Percentiles rank a stretch among this genome's conserved stretches.
Evolutionary conservation across 192 early-diverging fungal species (phyloP).

Genomic region (Blastocladiella britannica): DNA sequence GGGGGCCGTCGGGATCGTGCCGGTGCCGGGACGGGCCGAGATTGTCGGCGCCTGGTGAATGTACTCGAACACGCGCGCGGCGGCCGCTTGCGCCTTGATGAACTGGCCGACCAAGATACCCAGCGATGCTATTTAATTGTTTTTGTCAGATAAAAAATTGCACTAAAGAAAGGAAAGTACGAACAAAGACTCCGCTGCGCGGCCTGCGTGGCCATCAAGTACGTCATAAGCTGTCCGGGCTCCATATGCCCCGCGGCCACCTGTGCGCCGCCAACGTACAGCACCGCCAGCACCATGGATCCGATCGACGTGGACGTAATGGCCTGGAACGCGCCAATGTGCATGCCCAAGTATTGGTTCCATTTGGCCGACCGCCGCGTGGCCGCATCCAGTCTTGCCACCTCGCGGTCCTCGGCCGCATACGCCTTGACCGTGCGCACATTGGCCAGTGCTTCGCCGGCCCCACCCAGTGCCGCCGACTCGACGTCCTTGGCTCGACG

Average conservation of each 20-base stretch:
- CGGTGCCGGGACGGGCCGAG: conserved; percentile 16
- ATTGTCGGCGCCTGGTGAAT: conserved; percentile 25
- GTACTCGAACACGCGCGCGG: conserved; percentile 33
- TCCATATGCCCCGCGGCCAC: conserved; percentile 32
- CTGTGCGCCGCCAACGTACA: conserved; percentile 43
- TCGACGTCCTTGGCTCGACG: conserved; percentile 1
- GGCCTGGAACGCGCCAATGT: conserved; percentile 2
- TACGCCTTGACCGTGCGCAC: conserved; percentile 41
- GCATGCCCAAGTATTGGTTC: neutral
- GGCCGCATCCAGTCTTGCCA: conserved; percentile 10
- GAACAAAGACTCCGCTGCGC: conserved; percentile 34
- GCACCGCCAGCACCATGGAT: conserved; percentile 33
- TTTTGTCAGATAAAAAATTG: conserved; percentile 22
- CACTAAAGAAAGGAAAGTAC: neutral
- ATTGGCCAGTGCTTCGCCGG: conserved; percentile 8
- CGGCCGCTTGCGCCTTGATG: conserved; percentile 48
- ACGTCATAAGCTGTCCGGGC: conserved; percentile 44
- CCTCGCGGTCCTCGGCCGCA: conserved; percentile 30
- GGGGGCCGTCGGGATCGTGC: conserved; percentile 5
- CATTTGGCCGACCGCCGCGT: neutral
- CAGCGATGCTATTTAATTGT: neutral
- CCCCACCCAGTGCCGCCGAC: neutral
- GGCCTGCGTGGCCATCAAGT: conserved; percentile 43
- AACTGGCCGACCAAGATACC: conserved; percentile 42
- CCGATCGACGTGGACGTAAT: conserved; percentile 36